phyloP scores from a whole-genome alignment of 352 stramenopile species.

The Phytophthora brassicae region DNA sequence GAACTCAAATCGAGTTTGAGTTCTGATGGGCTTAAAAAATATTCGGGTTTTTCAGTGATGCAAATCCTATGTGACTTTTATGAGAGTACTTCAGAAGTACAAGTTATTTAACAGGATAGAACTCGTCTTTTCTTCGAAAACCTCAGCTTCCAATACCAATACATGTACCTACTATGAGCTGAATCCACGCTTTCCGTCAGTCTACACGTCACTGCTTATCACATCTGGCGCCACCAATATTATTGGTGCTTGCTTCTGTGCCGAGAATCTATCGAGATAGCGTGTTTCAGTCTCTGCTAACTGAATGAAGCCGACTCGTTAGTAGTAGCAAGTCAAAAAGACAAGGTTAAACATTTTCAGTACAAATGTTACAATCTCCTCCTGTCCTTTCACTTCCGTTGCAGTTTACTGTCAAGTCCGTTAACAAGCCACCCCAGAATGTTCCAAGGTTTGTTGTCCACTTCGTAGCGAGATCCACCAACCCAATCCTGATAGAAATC shows the following conservation, averaged over 20 bases:
- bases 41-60: too few species aligned
- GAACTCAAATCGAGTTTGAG: too few species aligned
- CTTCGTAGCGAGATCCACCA: constrained; percentile 39
- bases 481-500: constrained; percentile 32
- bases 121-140: background rate
- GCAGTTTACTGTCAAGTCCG: constrained; percentile 39
- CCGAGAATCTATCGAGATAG: constrained; percentile 62
- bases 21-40: too few species aligned
- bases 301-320: constrained; percentile 43
- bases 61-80: constrained; percentile 39
- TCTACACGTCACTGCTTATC: constrained; percentile 46
- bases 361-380: constrained; percentile 29
- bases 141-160: constrained; percentile 1
- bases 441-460: constrained; percentile 45
- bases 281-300: constrained; percentile 50
- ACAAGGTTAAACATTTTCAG: background rate
- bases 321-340: too few species aligned
- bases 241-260: constrained; percentile 44
- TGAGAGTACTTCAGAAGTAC: too few species aligned
- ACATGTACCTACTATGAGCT: constrained; percentile 42
- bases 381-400: constrained; percentile 28
- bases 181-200: constrained; percentile 65
- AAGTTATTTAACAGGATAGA: background rate
- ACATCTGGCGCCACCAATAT: constrained; percentile 51
- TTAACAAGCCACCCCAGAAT: constrained; percentile 48